Evolutionary conservation across 768 basidiomycete species (phyloP), one percentile per base, ranked within the genome.

Genomic region (Lactarius tabidus): DNA sequence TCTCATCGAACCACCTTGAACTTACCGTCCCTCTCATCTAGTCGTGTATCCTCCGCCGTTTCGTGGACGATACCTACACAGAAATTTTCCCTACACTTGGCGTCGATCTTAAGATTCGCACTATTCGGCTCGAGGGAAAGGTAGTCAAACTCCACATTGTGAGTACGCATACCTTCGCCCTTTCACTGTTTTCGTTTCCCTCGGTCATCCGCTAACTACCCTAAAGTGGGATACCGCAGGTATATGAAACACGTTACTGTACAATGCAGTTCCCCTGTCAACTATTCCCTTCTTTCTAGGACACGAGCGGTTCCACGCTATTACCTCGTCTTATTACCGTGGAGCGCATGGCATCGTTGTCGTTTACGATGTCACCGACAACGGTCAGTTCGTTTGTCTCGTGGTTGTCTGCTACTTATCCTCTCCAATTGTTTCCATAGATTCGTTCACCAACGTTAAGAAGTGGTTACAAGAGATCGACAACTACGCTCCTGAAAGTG

Each of bases 321-420:
- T 99, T 76, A 98, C 97, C 8, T 94, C 95, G 3, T 93, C 95
- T n/a, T 99, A 99, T 83, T 99, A 99, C 81, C 87, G 97, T 66
- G 97, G 97, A 48, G 97, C 97, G 57, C 94, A 96, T 75, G 97
- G 97, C 68, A 98, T 98, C 75, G 90, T 98, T 72, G 90, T 98
- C 57, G 95, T 98, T n/a, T 98, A 98, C 80, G 92, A 94, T 75
- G 95, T 98, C 60, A 96, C 95, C 48, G 95, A 98, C 79, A 93
- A 91, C 72, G 93, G 90, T 90, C 67, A 54, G 79, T 70, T 29
- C 56, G 17, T 17, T 53, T 35, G 6, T 26, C 59, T 26, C 45
- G 51, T 52, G 41, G 36, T 14, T 45, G 54, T 53, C 23, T 38
- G 38, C 20, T 17, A n/a, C 57, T 17, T 43, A 62, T 26, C 56